Evolutionary conservation across 2,329 filamentous ascomycete genomes (phyloP).

Genomic region (Alternaria ventricosa): DNA sequence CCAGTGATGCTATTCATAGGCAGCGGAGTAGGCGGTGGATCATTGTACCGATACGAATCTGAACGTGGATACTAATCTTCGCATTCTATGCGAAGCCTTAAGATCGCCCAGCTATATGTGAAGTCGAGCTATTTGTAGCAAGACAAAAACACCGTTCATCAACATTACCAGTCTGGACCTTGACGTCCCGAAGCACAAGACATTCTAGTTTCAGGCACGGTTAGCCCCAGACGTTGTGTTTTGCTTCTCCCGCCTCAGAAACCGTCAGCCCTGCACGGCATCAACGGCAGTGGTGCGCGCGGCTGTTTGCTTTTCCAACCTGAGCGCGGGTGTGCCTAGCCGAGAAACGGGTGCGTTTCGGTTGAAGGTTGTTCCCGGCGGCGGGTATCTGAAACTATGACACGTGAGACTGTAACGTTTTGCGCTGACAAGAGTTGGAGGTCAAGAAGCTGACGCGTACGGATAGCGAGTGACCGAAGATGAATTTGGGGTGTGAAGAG

Average conservation of each 20-base stretch:
- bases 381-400: slow-evolving; percentile 7
- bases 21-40: not conserved
- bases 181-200: too few species aligned
- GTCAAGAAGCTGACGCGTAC: slow-evolving; percentile 9
- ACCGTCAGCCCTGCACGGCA: not conserved
- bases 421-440: not conserved
- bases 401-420: slow-evolving; percentile 5
- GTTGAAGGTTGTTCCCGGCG: not conserved
- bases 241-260: not conserved
- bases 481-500: not conserved
- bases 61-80: not conserved
- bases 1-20: not conserved
- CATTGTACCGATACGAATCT: not conserved
- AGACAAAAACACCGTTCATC: not conserved
- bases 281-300: not conserved
- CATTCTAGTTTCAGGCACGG: not conserved
- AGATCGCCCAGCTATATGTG: not conserved
- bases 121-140: not conserved
- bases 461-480: not conserved
- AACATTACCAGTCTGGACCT: not conserved
- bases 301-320: not conserved
- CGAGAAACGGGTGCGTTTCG: not conserved
- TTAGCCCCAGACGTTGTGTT: not conserved
- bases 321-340: not conserved
- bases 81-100: not conserved